Conservation (phyloP, 2,329 filamentous ascomycete species). For the Penicillium sp. region DNA sequence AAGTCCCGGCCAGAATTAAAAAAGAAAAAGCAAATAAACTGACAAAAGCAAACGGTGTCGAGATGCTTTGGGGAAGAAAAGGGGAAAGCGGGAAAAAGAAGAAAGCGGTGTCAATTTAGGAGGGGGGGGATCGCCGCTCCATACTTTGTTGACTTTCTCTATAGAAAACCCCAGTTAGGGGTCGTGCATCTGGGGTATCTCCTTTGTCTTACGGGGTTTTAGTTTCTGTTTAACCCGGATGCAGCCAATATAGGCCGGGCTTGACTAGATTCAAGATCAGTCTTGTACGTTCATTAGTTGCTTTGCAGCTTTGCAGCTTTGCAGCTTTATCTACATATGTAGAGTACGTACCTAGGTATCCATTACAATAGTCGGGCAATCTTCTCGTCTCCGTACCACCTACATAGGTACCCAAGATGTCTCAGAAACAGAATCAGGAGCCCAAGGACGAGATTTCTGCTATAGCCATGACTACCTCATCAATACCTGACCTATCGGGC, state of each 20-base stretch:
- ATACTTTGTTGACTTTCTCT: not conserved
- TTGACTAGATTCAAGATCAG: not conserved
- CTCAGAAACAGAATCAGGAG: not conserved
- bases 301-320: not conserved
- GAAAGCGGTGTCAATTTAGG: constrained; percentile 19
- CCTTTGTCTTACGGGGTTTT: not conserved
- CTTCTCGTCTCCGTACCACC: not conserved
- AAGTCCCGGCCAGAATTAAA: constrained; percentile 4
- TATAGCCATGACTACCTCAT: not conserved
- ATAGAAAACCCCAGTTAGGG: not conserved
- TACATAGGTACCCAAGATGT: not conserved
- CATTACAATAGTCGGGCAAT: not conserved
- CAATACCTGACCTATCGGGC: not conserved
- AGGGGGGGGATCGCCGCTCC: constrained; percentile 17
- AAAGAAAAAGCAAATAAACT: constrained; percentile 12
- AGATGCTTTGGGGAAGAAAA: constrained; percentile 9
- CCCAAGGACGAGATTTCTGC: not conserved
- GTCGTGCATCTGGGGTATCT: constrained; percentile 4
- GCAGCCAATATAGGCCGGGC: not conserved
- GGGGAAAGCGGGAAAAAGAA: constrained; percentile 19
- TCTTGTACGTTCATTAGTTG: not conserved
- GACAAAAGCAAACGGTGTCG: constrained; percentile 9
- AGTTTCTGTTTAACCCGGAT: not conserved
- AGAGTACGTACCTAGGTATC: not conserved
- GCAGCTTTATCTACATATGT: not conserved